These are phyloP conservation scores for Suillus luteus DNA, from an alignment of 768 basidiomycete species.

Conservation along the genomic window DNA sequence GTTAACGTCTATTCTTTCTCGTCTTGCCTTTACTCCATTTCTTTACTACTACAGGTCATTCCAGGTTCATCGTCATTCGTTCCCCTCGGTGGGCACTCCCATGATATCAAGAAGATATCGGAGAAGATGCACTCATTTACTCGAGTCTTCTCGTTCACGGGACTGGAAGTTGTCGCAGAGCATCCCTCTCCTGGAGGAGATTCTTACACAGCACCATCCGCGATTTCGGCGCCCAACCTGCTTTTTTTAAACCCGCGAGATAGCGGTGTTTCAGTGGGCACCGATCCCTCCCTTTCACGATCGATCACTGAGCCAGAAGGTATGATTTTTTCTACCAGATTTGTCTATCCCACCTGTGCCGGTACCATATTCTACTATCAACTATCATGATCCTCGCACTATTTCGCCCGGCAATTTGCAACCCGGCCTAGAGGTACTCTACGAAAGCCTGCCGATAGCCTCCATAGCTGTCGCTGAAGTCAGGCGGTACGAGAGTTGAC, in stretches of 20 bases:
- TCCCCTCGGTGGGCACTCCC: too few species aligned
- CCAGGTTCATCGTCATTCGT: too few species aligned
- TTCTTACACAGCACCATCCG: not conserved
- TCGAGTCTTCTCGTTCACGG: too few species aligned
- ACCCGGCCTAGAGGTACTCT: conserved; percentile 9
- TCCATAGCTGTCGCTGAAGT: conserved; percentile 19
- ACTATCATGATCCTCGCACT: not conserved
- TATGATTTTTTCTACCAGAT: not conserved
- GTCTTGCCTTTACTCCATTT: too few species aligned
- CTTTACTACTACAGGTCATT: too few species aligned
- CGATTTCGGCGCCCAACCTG: not conserved
- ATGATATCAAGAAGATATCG: too few species aligned
- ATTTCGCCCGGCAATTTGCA: conserved; percentile 6
- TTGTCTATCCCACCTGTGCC: not conserved
- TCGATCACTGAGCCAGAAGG: not conserved
- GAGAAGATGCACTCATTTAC: too few species aligned
- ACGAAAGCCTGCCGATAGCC: conserved; percentile 14
- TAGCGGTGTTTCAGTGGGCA: not conserved
- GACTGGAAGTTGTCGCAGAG: not conserved
- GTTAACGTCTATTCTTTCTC: too few species aligned
- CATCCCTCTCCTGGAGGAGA: not conserved
- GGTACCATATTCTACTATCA: not conserved
- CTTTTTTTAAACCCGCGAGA: too few species aligned
- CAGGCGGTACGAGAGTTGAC: conserved; percentile 17
- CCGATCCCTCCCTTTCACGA: not conserved